A percentile compares a stretch with the other conserved stretches of the same genome.
Evolutionary conservation across 2,329 filamentous ascomycete species (phyloP).

Genomic region (Falciphora oryzae): DNA sequence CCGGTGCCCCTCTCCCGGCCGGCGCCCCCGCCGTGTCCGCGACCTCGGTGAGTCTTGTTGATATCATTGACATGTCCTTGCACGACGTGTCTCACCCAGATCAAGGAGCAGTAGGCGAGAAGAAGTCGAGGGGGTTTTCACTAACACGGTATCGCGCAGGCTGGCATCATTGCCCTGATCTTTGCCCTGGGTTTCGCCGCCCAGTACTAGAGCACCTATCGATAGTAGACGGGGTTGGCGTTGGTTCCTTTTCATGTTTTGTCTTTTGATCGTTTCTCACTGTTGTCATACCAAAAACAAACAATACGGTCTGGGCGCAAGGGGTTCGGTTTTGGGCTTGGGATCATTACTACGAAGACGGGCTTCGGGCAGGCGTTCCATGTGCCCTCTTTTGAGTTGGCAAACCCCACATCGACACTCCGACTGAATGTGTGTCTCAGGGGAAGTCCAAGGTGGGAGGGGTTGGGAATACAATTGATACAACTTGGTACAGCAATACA

Average conservation of each 20-base stretch:
- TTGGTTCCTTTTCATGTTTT: background rate
- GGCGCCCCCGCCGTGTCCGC: slow-evolving; percentile 3
- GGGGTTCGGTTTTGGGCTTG: too few relatives aligned
- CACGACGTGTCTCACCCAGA: background rate
- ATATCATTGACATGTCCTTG: background rate
- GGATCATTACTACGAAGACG: background rate
- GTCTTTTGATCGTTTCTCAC: background rate
- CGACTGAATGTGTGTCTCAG: too few relatives aligned
- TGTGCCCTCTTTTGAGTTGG: too few relatives aligned
- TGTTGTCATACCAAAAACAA: too few relatives aligned
- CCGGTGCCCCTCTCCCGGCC: slow-evolving; percentile 6
- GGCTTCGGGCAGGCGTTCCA: background rate
- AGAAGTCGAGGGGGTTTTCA: background rate
- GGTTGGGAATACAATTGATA: too few relatives aligned
- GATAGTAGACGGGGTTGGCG: background rate
- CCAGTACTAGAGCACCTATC: slow-evolving; percentile 7
- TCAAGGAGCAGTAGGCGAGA: background rate
- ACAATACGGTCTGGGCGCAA: too few relatives aligned
- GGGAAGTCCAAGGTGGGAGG: too few relatives aligned
- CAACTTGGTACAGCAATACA: background rate
- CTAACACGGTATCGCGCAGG: slow-evolving; percentile 1
- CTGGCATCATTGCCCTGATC: slow-evolving; percentile 5
- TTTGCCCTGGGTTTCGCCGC: slow-evolving; percentile 5
- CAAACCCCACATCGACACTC: too few relatives aligned
- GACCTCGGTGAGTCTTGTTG: background rate